Percentiles rank a stretch among this genome's conserved stretches.
These are phyloP conservation scores for Entomortierella lignicola DNA, from an alignment of 192 early-diverging fungal species.

Conservation along the genomic window DNA sequence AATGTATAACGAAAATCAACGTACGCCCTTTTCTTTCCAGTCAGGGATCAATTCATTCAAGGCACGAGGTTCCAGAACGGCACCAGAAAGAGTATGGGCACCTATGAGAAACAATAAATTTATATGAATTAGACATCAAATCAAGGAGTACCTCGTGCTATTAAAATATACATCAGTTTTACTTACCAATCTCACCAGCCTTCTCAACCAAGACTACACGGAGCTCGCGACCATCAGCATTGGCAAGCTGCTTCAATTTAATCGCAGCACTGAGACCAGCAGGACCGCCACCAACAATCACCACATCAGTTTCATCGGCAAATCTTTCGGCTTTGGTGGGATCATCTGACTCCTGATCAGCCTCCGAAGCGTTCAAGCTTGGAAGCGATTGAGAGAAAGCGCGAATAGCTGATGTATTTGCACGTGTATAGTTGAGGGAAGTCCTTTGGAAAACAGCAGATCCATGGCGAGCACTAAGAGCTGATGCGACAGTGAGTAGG, in stretches of 20 bases:
- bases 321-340: slow-evolving; percentile 69
- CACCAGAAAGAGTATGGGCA: slow-evolving; percentile 95
- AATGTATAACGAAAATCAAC: slow-evolving; percentile 6
- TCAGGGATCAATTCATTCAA: slow-evolving; percentile 96
- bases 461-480: slow-evolving; percentile 22
- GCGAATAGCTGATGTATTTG: slow-evolving; percentile 20
- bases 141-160: too few relatives aligned
- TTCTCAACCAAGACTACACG: slow-evolving; percentile 95
- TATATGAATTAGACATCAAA: neutral
- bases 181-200: slow-evolving; percentile 87
- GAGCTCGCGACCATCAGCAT: slow-evolving; percentile 82
- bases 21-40: slow-evolving; percentile 91
- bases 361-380: slow-evolving; percentile 24
- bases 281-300: slow-evolving; percentile 96
- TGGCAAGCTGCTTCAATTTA: slow-evolving; percentile 91
- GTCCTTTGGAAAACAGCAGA: neutral
- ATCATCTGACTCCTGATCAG: slow-evolving; percentile 60
- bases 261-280: slow-evolving; percentile 96
- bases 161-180: neutral
- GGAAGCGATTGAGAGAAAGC: slow-evolving; percentile 45
- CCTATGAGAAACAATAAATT: slow-evolving; percentile 56
- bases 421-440: slow-evolving; percentile 6
- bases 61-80: slow-evolving; percentile 92
- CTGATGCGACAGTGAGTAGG: slow-evolving; percentile 36
- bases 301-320: slow-evolving; percentile 93